phyloP scores from a whole-genome alignment of 179 eudicot species.

The Spergularia azorica region DNA sequence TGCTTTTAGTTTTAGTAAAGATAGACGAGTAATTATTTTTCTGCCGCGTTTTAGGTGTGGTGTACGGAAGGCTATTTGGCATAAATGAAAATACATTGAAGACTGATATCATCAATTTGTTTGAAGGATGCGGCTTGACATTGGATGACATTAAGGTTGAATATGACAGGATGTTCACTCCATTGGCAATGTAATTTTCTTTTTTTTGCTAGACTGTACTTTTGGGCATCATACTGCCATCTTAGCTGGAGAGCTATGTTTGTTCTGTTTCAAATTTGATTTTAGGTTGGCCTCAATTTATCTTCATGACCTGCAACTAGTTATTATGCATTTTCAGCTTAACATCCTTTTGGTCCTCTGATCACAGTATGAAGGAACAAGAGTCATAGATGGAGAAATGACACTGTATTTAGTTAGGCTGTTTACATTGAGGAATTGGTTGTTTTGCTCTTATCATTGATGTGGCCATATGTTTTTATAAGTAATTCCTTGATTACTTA shows the following conservation, averaged over 20 bases:
- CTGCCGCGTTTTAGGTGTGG: slow-evolving; percentile 19
- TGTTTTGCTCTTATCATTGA: background rate
- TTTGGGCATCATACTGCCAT: background rate
- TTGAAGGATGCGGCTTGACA: slow-evolving; percentile 60
- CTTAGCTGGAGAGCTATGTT: background rate
- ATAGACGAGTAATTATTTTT: background rate
- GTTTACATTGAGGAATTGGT: background rate
- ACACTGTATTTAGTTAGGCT: background rate
- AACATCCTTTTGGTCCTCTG: background rate
- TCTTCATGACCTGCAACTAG: background rate
- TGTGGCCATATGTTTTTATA: background rate
- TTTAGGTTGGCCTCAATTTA: background rate
- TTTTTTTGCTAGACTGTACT: background rate
- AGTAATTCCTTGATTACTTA: background rate
- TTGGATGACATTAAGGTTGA: slow-evolving; percentile 59
- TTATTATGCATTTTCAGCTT: background rate
- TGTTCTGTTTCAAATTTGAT: too few relatives aligned
- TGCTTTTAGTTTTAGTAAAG: background rate
- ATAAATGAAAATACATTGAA: slow-evolving; percentile 45
- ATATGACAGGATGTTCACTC: slow-evolving; percentile 42
- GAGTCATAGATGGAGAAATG: background rate
- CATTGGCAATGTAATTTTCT: slow-evolving; percentile 53
- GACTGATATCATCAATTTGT: slow-evolving; percentile 53
- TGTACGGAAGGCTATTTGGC: slow-evolving; percentile 53
- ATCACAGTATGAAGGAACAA: background rate